Percentiles rank a stretch among this genome's conserved stretches.
These are phyloP conservation scores for Caryopteris hybrid DNA, from an alignment of 305 asterid genomes.

Conservation along the genomic window DNA sequence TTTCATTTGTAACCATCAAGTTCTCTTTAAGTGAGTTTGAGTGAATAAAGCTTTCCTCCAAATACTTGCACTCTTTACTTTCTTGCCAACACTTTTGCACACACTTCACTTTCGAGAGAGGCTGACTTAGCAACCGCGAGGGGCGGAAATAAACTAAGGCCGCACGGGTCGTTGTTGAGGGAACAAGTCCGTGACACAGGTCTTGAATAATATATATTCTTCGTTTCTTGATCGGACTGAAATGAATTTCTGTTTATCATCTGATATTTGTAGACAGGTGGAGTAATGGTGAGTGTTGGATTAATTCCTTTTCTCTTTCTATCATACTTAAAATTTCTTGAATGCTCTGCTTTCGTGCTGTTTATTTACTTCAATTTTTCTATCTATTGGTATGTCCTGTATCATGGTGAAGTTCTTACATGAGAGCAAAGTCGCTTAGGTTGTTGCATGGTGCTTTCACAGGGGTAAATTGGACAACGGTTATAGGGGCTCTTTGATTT, in stretches of 20 bases:
- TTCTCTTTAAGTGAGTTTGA: too few relatives aligned
- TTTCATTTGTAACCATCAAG: too few relatives aligned
- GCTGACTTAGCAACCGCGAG: too few relatives aligned
- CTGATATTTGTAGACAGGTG: not conserved
- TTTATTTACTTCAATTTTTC: not conserved
- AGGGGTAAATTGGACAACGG: not conserved
- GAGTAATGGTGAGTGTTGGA: not conserved
- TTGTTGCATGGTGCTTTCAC: constrained; percentile 8
- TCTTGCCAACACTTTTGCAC: too few relatives aligned
- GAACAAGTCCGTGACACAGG: too few relatives aligned
- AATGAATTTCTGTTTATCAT: constrained; percentile 10
- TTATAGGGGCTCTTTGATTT: not conserved
- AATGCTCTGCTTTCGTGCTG: constrained; percentile 11
- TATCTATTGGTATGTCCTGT: not conserved
- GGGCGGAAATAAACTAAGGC: too few relatives aligned
- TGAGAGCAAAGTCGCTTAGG: not conserved
- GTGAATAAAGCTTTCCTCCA: too few relatives aligned
- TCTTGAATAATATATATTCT: not conserved
- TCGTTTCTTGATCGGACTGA: not conserved
- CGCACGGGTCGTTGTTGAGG: too few relatives aligned
- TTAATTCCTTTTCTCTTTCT: not conserved
- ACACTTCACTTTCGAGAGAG: too few relatives aligned
- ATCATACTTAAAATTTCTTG: not conserved
- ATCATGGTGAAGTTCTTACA: not conserved
- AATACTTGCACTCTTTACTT: too few relatives aligned